A percentile compares a stretch with the other conserved stretches of the same genome.
These are phyloP conservation scores for Pseudocercospora pini-densiflorae DNA, from an alignment of 2,329 filamentous ascomycete genomes.

Conservation along the genomic window DNA sequence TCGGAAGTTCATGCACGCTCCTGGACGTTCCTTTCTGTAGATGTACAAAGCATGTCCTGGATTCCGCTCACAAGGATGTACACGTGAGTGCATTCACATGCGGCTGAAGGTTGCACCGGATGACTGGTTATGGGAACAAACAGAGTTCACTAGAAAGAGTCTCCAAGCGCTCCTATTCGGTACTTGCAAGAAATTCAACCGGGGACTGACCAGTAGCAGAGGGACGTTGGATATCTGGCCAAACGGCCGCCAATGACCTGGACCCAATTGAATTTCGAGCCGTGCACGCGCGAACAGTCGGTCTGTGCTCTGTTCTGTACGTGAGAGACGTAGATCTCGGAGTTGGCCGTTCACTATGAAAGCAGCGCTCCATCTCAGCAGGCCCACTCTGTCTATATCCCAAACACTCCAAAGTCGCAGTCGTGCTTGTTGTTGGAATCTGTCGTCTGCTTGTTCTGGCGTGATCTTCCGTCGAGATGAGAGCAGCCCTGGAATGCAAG, in stretches of 20 bases:
- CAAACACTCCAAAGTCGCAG: neutral
- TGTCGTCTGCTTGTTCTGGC: neutral
- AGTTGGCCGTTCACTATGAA: neutral
- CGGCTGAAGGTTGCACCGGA: neutral
- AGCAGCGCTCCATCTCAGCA: neutral
- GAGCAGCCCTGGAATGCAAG: neutral
- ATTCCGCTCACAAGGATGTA: neutral
- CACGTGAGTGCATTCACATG: neutral
- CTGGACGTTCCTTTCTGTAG: neutral
- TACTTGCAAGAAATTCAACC: neutral
- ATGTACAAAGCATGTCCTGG: neutral
- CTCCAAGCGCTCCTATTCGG: neutral
- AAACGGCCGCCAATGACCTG: neutral
- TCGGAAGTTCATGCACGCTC: neutral
- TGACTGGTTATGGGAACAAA: neutral
- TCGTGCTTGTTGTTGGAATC: neutral
- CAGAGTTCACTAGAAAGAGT: neutral
- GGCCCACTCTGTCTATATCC: neutral
- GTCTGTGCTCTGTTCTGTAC: neutral
- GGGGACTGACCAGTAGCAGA: neutral
- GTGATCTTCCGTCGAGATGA: neutral
- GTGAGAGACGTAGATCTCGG: neutral
- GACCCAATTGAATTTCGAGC: neutral
- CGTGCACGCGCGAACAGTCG: neutral
- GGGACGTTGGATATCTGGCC: neutral